Percentiles rank a stretch among this genome's conserved stretches.
These are phyloP conservation scores for Saccharomycopsis sp. DNA, from an alignment of 805 yeast genomes.

Conservation along the genomic window DNA sequence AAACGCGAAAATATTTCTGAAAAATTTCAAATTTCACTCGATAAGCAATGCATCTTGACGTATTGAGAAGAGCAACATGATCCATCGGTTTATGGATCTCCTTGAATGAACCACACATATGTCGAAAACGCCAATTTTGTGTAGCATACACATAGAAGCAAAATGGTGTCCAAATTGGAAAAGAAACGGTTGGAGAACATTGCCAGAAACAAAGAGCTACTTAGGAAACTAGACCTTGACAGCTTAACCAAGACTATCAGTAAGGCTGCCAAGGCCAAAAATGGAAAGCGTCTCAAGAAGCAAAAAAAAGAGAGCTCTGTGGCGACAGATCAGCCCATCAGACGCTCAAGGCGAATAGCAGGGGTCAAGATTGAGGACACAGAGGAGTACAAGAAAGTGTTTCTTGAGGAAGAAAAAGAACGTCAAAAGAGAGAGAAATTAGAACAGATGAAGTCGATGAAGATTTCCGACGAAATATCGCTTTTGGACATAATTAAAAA, in stretches of 20 bases:
- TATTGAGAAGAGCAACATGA: not conserved
- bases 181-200: conserved; percentile 70
- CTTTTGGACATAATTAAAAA: conserved; percentile 47
- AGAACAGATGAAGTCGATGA: conserved; percentile 41
- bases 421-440: conserved; percentile 23
- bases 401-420: conserved; percentile 23
- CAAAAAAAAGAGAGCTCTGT: conserved; percentile 22
- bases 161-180: conserved; percentile 55
- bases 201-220: conserved; percentile 70
- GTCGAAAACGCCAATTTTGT: not conserved
- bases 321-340: conserved; percentile 41
- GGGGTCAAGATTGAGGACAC: conserved; percentile 59
- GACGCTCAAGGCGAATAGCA: conserved; percentile 74
- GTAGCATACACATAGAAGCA: no score
- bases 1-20: not conserved
- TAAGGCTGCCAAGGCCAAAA: conserved; percentile 24
- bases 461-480: conserved; percentile 58
- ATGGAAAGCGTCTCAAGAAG: conserved; percentile 23
- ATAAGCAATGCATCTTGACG: not conserved
- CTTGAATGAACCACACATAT: not conserved
- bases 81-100: not conserved
- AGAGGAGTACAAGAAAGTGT: conserved; percentile 28
- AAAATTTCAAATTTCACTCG: not conserved
- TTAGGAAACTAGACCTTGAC: conserved; percentile 64
- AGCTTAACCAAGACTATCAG: conserved; percentile 47